These are phyloP conservation scores for Wickerhamiella parazyma DNA, from an alignment of 805 yeast genomes.

Conservation along the genomic window DNA sequence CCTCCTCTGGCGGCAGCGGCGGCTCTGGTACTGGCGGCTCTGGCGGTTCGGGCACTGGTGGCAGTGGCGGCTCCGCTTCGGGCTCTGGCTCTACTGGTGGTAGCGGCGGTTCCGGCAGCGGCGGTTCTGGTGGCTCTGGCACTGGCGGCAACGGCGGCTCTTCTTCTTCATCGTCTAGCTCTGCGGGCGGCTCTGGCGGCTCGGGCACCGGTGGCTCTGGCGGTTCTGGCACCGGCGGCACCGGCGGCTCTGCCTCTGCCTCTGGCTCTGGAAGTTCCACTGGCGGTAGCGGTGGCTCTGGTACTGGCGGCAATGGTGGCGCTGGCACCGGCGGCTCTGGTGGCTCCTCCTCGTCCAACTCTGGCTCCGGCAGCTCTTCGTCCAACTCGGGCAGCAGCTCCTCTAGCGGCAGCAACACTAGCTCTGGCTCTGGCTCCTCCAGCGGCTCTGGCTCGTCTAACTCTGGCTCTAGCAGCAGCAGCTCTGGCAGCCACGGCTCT, in stretches of 20 bases:
- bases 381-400: not conserved
- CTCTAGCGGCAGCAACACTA: not conserved
- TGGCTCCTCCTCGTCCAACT: constrained; percentile 9
- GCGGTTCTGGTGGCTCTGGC: constrained; percentile 2
- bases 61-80: constrained; percentile 1
- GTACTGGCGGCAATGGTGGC: no score
- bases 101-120: not conserved
- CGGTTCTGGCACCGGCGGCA: no score
- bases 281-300: constrained; percentile 1
- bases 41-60: constrained; percentile 6
- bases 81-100: constrained; percentile 3
- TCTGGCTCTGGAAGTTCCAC: constrained; percentile 3
- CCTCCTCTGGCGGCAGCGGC: not conserved
- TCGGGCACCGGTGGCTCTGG: no score
- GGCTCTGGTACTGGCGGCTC: constrained; percentile 2
- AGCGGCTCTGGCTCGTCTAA: constrained; percentile 8
- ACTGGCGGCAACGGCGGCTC: not conserved
- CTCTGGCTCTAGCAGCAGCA: constrained; percentile 6
- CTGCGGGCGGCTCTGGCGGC: not conserved
- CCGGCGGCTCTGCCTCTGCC: constrained; percentile 7
- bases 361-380: constrained; percentile 7
- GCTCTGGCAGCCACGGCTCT: constrained; percentile 5
- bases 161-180: constrained; percentile 2
- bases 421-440: constrained; percentile 1
- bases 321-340: not conserved